Percentiles rank a stretch among this genome's conserved stretches.
Conservation (phyloP, 75 land plant genomes). For the Cupressus sempervirens region DNA sequence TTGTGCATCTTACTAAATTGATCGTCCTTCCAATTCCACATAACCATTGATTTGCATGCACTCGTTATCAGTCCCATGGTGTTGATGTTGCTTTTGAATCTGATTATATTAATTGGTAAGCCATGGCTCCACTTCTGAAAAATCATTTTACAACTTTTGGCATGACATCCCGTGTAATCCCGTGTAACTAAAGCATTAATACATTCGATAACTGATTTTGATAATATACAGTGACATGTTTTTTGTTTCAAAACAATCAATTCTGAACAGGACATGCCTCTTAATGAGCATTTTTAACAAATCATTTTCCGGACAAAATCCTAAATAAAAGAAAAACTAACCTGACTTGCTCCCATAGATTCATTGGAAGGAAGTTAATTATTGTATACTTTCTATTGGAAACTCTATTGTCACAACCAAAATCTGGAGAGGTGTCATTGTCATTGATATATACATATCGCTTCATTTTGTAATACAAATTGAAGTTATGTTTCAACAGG, state of each 20-base stretch:
- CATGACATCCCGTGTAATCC: no score
- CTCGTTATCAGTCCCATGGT: no score
- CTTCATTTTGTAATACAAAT: constrained; percentile 48
- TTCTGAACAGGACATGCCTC: neutral
- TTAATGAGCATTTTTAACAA: neutral
- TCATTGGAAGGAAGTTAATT: constrained; percentile 88
- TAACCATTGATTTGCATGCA: no score
- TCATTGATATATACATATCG: constrained; percentile 87
- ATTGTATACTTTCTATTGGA: constrained; percentile 90
- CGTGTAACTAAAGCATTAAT: no score
- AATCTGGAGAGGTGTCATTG: constrained; percentile 39
- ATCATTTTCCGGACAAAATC: neutral
- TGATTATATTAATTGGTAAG: no score
- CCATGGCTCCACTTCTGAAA: no score
- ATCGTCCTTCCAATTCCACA: no score
- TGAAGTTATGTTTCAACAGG: neutral
- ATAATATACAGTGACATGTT: neutral
- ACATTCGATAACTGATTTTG: neutral
- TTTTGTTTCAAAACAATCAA: neutral
- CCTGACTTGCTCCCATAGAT: constrained; percentile 98
- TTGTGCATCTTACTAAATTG: no score
- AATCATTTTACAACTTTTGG: no score
- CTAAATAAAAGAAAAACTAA: constrained; percentile 17
- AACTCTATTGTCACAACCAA: constrained; percentile 73
- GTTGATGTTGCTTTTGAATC: no score